A percentile compares a stretch with the other conserved stretches of the same genome.
These are phyloP conservation scores for Nicotiana tabacum DNA, from an alignment of 257 asterid species.

Conservation along the genomic window DNA sequence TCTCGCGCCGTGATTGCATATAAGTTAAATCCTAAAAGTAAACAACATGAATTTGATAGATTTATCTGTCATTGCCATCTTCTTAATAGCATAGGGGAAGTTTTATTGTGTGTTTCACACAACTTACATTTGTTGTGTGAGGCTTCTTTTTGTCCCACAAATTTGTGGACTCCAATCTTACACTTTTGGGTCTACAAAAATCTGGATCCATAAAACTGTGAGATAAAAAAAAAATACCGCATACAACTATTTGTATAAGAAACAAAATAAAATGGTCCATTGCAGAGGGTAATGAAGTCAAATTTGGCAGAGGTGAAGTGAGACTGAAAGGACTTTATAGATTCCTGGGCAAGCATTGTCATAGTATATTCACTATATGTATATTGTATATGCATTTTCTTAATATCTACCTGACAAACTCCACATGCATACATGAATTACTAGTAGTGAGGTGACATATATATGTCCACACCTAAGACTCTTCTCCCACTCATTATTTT, in stretches of 20 bases:
- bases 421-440: slow-evolving; percentile 59
- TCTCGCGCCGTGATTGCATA: too few species aligned
- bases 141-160: too few species aligned
- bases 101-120: too few species aligned
- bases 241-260: too few species aligned
- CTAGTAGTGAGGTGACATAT: slow-evolving; percentile 3
- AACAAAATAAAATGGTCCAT: too few species aligned
- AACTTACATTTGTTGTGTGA: too few species aligned
- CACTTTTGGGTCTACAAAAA: too few species aligned
- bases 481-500: slow-evolving; percentile 39
- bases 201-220: too few species aligned
- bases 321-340: background rate
- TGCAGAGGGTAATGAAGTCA: background rate
- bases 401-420: slow-evolving; percentile 47
- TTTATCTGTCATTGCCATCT: slow-evolving; percentile 5
- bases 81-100: background rate
- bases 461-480: slow-evolving; percentile 29
- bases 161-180: too few species aligned
- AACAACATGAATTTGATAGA: background rate
- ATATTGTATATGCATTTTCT: background rate
- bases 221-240: too few species aligned
- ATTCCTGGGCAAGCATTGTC: slow-evolving; percentile 8
- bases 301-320: background rate
- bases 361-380: background rate
- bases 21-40: too few species aligned